Percentiles rank a stretch among this genome's conserved stretches.
Conservation (phyloP, 768 basidiomycete genomes). For the Kwoniella pini region DNA sequence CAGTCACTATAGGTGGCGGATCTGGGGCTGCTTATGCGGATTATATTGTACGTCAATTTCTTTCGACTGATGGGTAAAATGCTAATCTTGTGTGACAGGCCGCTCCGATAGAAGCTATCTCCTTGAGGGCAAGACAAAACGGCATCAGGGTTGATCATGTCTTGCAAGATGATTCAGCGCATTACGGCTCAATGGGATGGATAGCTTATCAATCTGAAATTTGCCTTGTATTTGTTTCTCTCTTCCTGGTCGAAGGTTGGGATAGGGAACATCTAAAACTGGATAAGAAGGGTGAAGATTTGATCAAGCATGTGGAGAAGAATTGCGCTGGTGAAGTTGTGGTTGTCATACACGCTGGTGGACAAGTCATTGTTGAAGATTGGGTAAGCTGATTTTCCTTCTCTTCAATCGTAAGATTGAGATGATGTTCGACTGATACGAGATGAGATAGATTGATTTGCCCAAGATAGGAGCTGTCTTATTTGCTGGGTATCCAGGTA, state of each 20-base stretch:
- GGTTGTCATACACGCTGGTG: conserved; percentile 44
- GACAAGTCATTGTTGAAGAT: conserved; percentile 45
- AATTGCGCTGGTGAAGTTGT: conserved; percentile 43
- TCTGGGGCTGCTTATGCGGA: conserved; percentile 50
- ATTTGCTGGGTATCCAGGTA: conserved; percentile 48
- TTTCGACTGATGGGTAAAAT: no score
- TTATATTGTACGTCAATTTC: conserved; percentile 36
- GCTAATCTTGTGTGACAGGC: conserved; percentile 13
- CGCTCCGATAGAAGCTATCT: conserved; percentile 49
- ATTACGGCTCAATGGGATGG: conserved; percentile 30
- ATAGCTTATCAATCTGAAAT: conserved; percentile 49
- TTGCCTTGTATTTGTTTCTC: conserved; percentile 51
- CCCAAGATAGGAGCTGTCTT: conserved; percentile 53
- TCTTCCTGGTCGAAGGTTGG: conserved; percentile 50
- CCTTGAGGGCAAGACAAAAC: conserved; percentile 30
- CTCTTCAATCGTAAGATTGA: not conserved
- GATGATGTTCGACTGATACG: not conserved
- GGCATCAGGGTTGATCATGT: conserved; percentile 45
- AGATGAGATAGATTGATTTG: conserved; percentile 40
- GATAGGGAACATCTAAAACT: conserved; percentile 46
- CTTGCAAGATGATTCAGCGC: conserved; percentile 39
- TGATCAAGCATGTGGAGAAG: conserved; percentile 43
- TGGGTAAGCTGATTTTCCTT: conserved; percentile 32
- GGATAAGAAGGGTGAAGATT: conserved; percentile 40
- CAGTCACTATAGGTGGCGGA: conserved; percentile 50